phyloP scores from a whole-genome alignment of 139 green algal genomes.

The Dunaliella primolecta region DNA sequence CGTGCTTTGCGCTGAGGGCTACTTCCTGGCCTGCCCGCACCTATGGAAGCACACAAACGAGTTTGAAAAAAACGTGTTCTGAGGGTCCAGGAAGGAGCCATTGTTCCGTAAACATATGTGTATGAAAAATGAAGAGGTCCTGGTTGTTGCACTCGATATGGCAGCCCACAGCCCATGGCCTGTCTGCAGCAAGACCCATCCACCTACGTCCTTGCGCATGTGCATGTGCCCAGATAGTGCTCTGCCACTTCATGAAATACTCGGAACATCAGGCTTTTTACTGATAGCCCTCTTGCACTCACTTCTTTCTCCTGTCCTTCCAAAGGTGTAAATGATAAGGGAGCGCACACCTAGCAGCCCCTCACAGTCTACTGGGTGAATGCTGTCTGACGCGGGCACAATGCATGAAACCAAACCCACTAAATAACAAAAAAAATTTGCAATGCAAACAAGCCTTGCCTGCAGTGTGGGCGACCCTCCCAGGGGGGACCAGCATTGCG shows the following conservation, averaged over 20 bases:
- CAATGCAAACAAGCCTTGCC: background rate
- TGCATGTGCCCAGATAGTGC: no score
- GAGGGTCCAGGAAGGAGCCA: no score
- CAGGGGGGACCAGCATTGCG: conserved; percentile 50
- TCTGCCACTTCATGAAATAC: no score
- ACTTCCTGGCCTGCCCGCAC: conserved; percentile 9
- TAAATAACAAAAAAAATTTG: background rate
- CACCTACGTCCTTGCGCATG: background rate
- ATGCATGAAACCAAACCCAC: background rate
- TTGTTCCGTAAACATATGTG: background rate
- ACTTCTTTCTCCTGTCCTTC: background rate
- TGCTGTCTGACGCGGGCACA: no score
- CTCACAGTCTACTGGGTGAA: background rate
- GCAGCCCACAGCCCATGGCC: no score
- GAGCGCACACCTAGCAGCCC: background rate
- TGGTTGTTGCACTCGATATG: no score
- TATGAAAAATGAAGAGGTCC: no score
- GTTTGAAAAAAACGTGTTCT: no score
- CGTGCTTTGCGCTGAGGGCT: conserved; percentile 20
- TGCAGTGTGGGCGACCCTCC: background rate
- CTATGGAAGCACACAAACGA: background rate
- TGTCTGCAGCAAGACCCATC: no score
- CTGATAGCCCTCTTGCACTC: background rate
- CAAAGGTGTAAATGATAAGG: background rate
- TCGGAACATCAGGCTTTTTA: no score